Evolutionary conservation across 2,329 filamentous ascomycete genomes (phyloP), one percentile per base, ranked within the genome.

Genomic region (Thelonectria rubi): DNA sequence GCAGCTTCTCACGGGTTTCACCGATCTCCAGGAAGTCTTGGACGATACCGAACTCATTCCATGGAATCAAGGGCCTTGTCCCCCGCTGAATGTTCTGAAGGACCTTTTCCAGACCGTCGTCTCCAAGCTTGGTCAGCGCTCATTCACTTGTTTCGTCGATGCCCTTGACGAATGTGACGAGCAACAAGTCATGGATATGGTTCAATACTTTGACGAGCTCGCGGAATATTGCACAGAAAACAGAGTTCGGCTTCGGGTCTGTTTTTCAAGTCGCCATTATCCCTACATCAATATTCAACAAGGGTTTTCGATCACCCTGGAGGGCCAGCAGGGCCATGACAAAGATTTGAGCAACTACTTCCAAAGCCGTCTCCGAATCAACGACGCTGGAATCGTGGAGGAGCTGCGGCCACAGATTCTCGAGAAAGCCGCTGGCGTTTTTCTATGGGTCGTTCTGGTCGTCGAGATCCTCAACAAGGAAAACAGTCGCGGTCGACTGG

Each of bases 161-260:
- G 82, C 82, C 0, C 72, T 84, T 1, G 82, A 85, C 39, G 83
- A 85, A 63, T 83, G 81, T 57, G 72, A 81, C 7, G 78, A 81
- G 51, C 54, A 69, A 2, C 71, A 84, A 47, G 70, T 79, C 2
- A 73, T 73, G 30, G 73, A 76, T 0, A 82, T 85, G 78, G 67
- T 84, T 1, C 43, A 65, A 0, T 80, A 79, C 54, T 79, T 85
- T 12, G 75, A 82, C 52, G 64, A 74, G 0, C 56, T 84, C 0
- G 73, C 75, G 12, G 69, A 77, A 10, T 18, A 69, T 2, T 72
- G 75, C 3, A 53, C 68, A 0, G 54, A 67, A 4, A 58, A 24
- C 0, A 51, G 56, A 0, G 62, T 70, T 3, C 14, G 40, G 1
- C 66, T 83, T 2, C 71, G 69, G 6, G 69, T 81, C 1, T 82